Percentiles rank a stretch among this genome's conserved stretches.
Evolutionary conservation across 23 red algal species (phyloP).

Genomic region (Gracilaria caudata): DNA sequence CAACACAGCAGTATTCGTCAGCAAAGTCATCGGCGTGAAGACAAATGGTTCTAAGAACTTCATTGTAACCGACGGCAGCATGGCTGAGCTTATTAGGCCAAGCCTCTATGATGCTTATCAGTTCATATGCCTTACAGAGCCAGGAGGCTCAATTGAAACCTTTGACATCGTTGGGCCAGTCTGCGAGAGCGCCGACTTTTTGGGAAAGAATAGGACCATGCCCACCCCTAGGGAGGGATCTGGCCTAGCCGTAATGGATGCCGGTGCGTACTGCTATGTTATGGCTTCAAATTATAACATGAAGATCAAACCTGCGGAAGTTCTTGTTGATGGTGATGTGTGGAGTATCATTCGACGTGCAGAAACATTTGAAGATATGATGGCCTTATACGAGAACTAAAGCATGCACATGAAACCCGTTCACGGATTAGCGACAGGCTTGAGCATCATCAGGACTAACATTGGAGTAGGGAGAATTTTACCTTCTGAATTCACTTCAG

Average conservation of each 20-base stretch:
- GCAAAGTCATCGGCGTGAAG: constrained; percentile 91
- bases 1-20: constrained; percentile 80
- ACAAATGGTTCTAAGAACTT: constrained; percentile 92
- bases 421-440: neutral
- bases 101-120: constrained; percentile 91
- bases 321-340: constrained; percentile 83
- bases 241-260: constrained; percentile 91
- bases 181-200: constrained; percentile 94
- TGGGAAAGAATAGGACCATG: constrained; percentile 86
- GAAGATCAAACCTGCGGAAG: constrained; percentile 84
- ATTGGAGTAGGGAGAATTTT: neutral
- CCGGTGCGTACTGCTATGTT: constrained; percentile 88
- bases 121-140: constrained; percentile 79
- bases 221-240: constrained; percentile 75
- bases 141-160: constrained; percentile 50
- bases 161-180: constrained; percentile 96
- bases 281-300: constrained; percentile 99
- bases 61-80: constrained; percentile 91
- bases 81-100: constrained; percentile 94
- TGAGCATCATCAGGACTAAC: neutral
- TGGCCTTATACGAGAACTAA: constrained; percentile 64
- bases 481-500: neutral
- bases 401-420: neutral
- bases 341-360: constrained; percentile 83
- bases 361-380: constrained; percentile 88